Evolutionary conservation across 139 green algal genomes (phyloP).

Genomic region (Chlamydomonas applanata): DNA sequence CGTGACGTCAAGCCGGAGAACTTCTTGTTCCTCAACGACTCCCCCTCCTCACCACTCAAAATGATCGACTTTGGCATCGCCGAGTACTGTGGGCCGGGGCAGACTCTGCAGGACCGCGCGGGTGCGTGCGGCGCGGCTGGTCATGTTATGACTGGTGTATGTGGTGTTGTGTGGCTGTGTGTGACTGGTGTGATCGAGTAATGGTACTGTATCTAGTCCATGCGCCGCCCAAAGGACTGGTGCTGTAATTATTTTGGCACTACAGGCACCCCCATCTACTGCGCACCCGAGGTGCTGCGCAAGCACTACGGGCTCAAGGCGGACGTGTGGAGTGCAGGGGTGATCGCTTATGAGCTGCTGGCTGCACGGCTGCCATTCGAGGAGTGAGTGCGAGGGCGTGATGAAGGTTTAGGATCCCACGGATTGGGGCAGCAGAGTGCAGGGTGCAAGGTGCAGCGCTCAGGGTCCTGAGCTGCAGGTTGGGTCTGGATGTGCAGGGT

Average conservation of each 20-base stretch:
- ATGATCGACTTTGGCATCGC: slow-evolving; percentile 78
- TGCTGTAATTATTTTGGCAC: no score
- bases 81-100: slow-evolving; percentile 25
- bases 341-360: slow-evolving; percentile 68
- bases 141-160: background rate
- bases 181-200: background rate
- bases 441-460: no score
- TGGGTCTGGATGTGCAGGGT: no score
- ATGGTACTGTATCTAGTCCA: background rate
- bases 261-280: slow-evolving; percentile 56
- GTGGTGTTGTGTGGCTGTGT: background rate
- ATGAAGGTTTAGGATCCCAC: no score
- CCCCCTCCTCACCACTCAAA: slow-evolving; percentile 59
- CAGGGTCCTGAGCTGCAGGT: no score
- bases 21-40: slow-evolving; percentile 65
- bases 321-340: slow-evolving; percentile 75
- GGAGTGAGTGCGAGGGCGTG: no score
- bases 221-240: background rate
- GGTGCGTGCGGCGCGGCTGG: no score
- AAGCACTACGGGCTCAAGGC: slow-evolving; percentile 54
- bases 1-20: slow-evolving; percentile 82
- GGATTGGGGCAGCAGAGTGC: no score
- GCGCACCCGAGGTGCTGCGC: slow-evolving; percentile 65
- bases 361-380: slow-evolving; percentile 65
- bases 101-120: slow-evolving; percentile 17